Base-by-base conservation (phyloP, 2,329 filamentous ascomycete genomes). In the Coleophoma crateriformis region DNA sequence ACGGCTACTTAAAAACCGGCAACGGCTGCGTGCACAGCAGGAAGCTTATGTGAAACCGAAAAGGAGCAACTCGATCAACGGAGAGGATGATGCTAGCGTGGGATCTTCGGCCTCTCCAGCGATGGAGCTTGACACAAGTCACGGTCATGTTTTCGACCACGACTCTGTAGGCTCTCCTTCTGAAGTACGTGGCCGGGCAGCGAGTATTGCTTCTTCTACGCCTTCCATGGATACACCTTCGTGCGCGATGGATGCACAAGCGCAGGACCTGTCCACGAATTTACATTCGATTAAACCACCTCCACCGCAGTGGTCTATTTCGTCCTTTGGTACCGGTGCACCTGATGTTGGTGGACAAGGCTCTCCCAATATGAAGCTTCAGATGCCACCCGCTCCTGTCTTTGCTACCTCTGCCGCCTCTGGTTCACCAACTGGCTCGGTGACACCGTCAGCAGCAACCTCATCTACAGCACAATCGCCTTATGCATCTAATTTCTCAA, bases 381-480 rank as follows among this genome's bases (percentile, higher is more conserved):
- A 83, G 48, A 67, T 83, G 63, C 80, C 82, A 7, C 75, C 79
- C 2, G 69, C 78, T 1, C 77, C 79, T 1, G 61, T 68, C 0
- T 80, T 83, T 40, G 60, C 68, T 1, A 63, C 62, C 1, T 58
- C 71, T 3, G 63, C 62, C 3, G 57, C 63, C 3, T 60, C 68
- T 4, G 67, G 61, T 15, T 63, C 60, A 2, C 40, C 51, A 14
- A 56, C 58, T 22, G 56, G 51, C 17, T 56, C 53, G 20, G 70
- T 69, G 2, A 79, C 77, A 0, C 76, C 79, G 1, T 60, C 74
- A 7, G 76, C 76, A 11, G 68, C 74, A 0, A 66, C 68, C 8
- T 67, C 68, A 6, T 69, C 72, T 3, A 52, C 70, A 2, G 60
- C 68, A 1, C 75, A 79, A 47, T 82, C 81, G 0, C 78, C 81